Evolutionary conservation across 208 protist species (phyloP).

Genomic region (Leishmania major): DNA sequence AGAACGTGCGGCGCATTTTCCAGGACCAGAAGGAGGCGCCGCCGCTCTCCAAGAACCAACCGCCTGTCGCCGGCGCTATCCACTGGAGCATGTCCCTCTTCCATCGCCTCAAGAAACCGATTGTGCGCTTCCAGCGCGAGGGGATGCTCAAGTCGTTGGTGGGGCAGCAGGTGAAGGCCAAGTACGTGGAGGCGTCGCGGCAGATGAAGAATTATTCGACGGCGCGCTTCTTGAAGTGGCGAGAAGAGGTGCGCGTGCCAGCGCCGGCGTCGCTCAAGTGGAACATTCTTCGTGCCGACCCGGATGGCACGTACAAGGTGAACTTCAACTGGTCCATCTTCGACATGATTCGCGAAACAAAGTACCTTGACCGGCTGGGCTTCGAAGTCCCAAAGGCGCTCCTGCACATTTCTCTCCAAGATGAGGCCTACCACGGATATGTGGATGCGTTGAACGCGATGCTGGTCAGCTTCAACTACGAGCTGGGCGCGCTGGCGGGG

Average conservation of each 20-base stretch:
- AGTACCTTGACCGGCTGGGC: constrained; percentile 97
- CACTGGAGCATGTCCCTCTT: constrained; percentile 98
- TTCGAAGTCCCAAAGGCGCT: constrained; percentile 96
- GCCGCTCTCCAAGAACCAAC: constrained; percentile 97
- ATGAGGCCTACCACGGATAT: constrained; percentile 96
- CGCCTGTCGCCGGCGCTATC: constrained; percentile 96
- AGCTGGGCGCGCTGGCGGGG: constrained; percentile 82
- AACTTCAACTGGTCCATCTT: constrained; percentile 95
- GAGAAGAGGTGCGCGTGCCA: constrained; percentile 78
- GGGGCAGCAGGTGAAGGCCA: constrained; percentile 89
- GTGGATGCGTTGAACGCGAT: constrained; percentile 96
- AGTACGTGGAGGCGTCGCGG: constrained; percentile 93
- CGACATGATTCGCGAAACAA: constrained; percentile 96
- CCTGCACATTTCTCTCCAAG: constrained; percentile 97
- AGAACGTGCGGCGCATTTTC: constrained; percentile 94
- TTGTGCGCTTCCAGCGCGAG: constrained; percentile 94
- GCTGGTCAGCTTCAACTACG: constrained; percentile 91
- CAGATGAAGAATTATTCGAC: constrained; percentile 96
- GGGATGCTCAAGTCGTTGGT: constrained; percentile 91
- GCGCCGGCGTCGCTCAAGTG: constrained; percentile 91
- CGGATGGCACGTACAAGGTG: constrained; percentile 85
- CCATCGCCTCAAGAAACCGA: constrained; percentile 96
- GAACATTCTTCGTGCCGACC: constrained; percentile 80
- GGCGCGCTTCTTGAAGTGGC: constrained; percentile 92
- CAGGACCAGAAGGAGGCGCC: constrained; percentile 84